These are phyloP conservation scores for Apiosordaria backusii DNA, from an alignment of 495 filamentous ascomycete species.

Conservation along the genomic window DNA sequence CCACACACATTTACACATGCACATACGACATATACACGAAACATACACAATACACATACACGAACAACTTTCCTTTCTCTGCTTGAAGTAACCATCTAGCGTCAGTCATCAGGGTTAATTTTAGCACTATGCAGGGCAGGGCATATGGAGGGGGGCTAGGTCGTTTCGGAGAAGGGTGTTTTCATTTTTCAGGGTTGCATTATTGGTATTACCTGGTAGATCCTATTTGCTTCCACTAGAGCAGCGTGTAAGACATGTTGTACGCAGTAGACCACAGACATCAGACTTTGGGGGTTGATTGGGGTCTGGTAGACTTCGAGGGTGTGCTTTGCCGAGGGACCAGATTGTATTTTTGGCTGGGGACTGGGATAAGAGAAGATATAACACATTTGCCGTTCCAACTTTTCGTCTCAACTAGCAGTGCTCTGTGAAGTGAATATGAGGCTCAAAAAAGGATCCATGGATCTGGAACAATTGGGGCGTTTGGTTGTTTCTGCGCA, in stretches of 20 bases:
- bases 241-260: background rate
- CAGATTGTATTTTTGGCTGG: background rate
- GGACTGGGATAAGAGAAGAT: background rate
- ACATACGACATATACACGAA: slow-evolving; percentile 5
- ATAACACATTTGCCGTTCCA: background rate
- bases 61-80: background rate
- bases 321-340: background rate
- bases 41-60: background rate
- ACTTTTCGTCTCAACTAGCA: background rate
- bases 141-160: background rate
- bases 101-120: background rate
- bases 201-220: background rate
- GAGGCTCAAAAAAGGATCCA: background rate
- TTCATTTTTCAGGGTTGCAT: background rate
- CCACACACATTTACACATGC: background rate
- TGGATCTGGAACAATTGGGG: background rate
- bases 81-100: background rate
- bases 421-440: background rate
- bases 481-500: background rate
- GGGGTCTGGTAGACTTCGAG: too few relatives aligned
- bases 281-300: background rate
- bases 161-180: background rate
- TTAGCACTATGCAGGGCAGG: background rate
- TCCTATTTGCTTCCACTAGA: background rate
- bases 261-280: background rate